Percentiles rank a stretch among this genome's conserved stretches.
Evolutionary conservation across 73 alveolate genomes (phyloP).

Genomic region (Uronychia binucleata): DNA sequence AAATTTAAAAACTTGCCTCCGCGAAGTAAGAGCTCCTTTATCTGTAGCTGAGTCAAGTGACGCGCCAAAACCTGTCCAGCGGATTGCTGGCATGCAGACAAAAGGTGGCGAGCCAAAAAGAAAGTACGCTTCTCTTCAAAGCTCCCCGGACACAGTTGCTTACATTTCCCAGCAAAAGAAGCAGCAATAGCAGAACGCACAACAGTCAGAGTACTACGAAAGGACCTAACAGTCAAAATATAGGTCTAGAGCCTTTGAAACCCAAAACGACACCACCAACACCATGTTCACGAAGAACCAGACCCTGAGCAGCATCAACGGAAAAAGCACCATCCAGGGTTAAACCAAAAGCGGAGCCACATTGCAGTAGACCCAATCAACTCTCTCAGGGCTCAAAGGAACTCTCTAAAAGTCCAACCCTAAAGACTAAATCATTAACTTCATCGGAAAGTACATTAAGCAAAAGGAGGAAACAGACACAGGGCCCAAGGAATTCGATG

Average conservation of each 20-base stretch:
- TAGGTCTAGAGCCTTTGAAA: background rate
- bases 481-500: conserved; percentile 20
- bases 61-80: background rate
- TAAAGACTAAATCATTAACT: conserved; percentile 42
- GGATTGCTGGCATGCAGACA: background rate
- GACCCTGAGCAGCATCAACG: too few species aligned
- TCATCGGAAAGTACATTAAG: conserved; percentile 59
- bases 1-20: background rate
- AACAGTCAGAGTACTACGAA: background rate
- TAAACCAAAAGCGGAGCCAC: too few species aligned
- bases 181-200: background rate
- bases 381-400: too few species aligned
- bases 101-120: background rate
- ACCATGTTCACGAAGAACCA: background rate
- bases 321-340: too few species aligned
- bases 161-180: background rate
- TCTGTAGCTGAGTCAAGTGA: background rate
- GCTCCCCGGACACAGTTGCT: background rate
- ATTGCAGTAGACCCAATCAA: too few species aligned
- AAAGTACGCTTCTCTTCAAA: background rate
- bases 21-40: background rate
- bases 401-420: conserved; percentile 22
- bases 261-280: background rate
- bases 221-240: background rate
- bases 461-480: conserved; percentile 22